phyloP scores from a whole-genome alignment of 2,329 filamentous ascomycete species.

The Aspergillus fischeri region DNA sequence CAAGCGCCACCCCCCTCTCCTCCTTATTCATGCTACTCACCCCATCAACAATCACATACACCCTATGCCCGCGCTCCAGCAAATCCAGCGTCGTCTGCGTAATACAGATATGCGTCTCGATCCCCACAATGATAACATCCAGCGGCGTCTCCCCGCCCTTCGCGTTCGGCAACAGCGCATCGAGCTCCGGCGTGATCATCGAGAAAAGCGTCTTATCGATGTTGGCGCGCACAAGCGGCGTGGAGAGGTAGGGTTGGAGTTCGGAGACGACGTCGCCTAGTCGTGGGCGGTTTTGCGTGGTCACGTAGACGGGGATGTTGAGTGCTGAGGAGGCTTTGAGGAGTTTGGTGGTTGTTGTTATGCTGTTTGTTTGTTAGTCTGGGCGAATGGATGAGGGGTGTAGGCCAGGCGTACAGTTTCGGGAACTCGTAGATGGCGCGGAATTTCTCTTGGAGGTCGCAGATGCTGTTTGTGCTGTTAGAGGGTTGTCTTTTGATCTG shows the following conservation, averaged over 20 bases:
- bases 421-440: slow-evolving; percentile 81
- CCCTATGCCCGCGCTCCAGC: slow-evolving; percentile 67
- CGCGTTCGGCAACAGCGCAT: slow-evolving; percentile 29
- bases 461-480: slow-evolving; percentile 59
- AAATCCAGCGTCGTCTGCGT: slow-evolving; percentile 88
- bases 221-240: slow-evolving; percentile 50
- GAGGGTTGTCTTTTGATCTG: neutral
- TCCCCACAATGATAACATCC: slow-evolving; percentile 76
- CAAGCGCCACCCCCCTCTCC: slow-evolving; percentile 76
- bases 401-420: slow-evolving; percentile 59
- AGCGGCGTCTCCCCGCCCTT: slow-evolving; percentile 37
- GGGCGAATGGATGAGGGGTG: neutral
- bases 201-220: slow-evolving; percentile 87
- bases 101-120: slow-evolving; percentile 91
- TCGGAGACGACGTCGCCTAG: slow-evolving; percentile 79
- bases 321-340: slow-evolving; percentile 52
- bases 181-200: slow-evolving; percentile 73
- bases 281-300: slow-evolving; percentile 75
- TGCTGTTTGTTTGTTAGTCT: slow-evolving; percentile 38
- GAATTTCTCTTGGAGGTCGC: slow-evolving; percentile 94
- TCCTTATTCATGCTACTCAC: slow-evolving; percentile 82
- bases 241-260: slow-evolving; percentile 50
- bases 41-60: slow-evolving; percentile 84
- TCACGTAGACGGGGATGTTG: slow-evolving; percentile 73
- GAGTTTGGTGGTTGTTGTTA: slow-evolving; percentile 65